Evolutionary conservation across 306 rosid genomes (phyloP), one percentile per base, ranked within the genome.

Genomic region (Inga laurina): DNA sequence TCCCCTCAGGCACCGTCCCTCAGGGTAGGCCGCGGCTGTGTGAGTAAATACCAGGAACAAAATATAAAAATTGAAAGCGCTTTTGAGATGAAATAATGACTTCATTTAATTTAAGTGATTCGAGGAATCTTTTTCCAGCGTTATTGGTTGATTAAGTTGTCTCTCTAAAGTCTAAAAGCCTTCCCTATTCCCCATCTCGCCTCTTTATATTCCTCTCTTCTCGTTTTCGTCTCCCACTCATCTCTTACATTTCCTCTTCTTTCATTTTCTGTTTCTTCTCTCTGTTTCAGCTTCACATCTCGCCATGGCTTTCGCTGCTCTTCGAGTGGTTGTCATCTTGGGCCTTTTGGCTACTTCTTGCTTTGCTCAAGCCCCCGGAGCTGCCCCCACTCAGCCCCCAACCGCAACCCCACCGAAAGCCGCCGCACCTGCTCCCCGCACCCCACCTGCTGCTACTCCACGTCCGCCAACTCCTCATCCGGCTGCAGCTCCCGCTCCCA

Each of bases 291-390:
- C 2, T 27, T 21, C 59, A 22, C 10, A 4, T 18, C 9, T 46
- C 24, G 30, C 81, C 8, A 95, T 92, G 98, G 91, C 87, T 76
- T 87, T 57, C 18, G 22, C 74, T 39, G 77, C 86, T 12, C 21
- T 94, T 30, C 85, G 86, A 76, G 16, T 90, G 46, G 51, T 96
- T 16, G 37, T 96, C 34, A 37, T 96, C 68, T 79, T 92, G 3
- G 91, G 88, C 14, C 90, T 94, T 9, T 76, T 96, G 72, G 98
- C 94, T 70, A 69, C 93, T 13, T 86, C 97, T 0, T 90, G 88
- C 87, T 41, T 91, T 39, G 99, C 98, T 3, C 99, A 96, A 56
- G 88, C 97, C 35, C 99, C 99, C 0, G 57, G 82, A 0, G 69
- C 77, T 1, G 79, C 98, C 62, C 97, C 98, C 4, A 4, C 82